phyloP scores from a whole-genome alignment of 2,329 filamentous ascomycete species.

The Capronia americana region DNA sequence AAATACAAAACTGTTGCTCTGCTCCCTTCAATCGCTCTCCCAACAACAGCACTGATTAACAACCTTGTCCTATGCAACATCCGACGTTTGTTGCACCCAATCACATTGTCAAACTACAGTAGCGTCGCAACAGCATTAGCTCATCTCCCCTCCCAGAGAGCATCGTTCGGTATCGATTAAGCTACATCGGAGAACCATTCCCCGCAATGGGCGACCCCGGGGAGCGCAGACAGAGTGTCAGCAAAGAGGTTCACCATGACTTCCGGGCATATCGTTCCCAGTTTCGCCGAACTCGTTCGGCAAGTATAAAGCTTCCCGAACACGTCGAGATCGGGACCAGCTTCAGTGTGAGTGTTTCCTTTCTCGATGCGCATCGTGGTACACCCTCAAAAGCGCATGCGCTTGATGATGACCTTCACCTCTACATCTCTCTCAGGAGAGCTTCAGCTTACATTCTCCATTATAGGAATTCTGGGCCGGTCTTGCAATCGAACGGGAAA shows the following conservation, averaged over 20 bases:
- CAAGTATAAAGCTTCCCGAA: constrained; percentile 29
- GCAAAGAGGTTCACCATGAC: constrained; percentile 31
- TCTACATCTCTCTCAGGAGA: background rate
- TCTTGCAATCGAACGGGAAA: constrained; percentile 35
- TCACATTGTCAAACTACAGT: background rate
- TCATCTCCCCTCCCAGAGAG: background rate
- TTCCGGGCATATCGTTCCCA: constrained; percentile 31
- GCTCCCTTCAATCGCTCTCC: background rate
- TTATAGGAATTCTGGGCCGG: constrained; percentile 37
- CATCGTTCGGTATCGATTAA: background rate
- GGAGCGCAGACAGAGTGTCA: constrained; percentile 16
- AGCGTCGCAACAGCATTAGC: background rate
- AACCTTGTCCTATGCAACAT: background rate
- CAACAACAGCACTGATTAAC: background rate
- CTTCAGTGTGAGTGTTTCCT: constrained; percentile 32
- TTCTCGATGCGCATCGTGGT: background rate
- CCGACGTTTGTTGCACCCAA: background rate
- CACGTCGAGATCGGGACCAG: constrained; percentile 29
- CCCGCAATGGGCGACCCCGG: constrained; percentile 26
- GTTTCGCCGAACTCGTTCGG: constrained; percentile 30
- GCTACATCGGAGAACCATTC: background rate
- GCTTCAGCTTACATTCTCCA: constrained; percentile 10
- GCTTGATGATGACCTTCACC: constrained; percentile 1
- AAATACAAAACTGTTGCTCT: background rate
- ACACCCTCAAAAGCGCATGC: background rate